Evolutionary conservation across 768 basidiomycete genomes (phyloP).

Genomic region (Leucocoprinus leucothites): DNA sequence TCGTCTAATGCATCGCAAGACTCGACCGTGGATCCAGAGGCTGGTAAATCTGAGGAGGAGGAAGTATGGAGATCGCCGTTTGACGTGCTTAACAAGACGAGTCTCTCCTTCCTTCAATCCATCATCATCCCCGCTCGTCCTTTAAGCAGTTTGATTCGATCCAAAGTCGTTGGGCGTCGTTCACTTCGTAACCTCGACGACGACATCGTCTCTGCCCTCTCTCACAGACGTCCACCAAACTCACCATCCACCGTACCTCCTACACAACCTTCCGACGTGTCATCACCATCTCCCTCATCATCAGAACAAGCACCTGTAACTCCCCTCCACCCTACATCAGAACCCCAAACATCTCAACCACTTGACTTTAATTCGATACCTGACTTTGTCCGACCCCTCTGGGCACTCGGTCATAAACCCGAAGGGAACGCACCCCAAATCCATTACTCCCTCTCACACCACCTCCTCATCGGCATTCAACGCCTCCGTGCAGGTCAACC

Average conservation of each 20-base stretch:
- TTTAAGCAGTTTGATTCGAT: background rate
- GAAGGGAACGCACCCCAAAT: background rate
- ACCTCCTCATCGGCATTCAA: constrained; percentile 7
- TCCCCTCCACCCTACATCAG: too few species aligned
- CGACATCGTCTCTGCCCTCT: background rate
- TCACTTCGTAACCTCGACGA: background rate
- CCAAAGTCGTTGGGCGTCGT: background rate
- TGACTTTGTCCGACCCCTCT: constrained; percentile 7
- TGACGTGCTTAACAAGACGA: constrained; percentile 6
- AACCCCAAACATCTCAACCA: too few species aligned
- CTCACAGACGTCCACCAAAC: background rate
- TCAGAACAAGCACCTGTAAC: background rate
- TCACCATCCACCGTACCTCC: background rate
- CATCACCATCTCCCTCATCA: background rate
- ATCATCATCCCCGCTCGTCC: background rate
- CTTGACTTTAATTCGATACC: background rate
- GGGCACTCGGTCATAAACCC: background rate
- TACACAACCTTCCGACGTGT: too few species aligned
- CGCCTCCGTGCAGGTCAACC: constrained; percentile 10
- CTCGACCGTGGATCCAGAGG: too few species aligned
- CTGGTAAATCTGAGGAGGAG: background rate
- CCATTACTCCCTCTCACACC: constrained; percentile 1
- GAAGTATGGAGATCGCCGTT: background rate
- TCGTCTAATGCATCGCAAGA: background rate
- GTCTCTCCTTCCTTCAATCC: constrained; percentile 1